Percentiles rank a stretch among this genome's conserved stretches.
phyloP scores from a whole-genome alignment of 345 rosid species.

The Anacardium occidentale region DNA sequence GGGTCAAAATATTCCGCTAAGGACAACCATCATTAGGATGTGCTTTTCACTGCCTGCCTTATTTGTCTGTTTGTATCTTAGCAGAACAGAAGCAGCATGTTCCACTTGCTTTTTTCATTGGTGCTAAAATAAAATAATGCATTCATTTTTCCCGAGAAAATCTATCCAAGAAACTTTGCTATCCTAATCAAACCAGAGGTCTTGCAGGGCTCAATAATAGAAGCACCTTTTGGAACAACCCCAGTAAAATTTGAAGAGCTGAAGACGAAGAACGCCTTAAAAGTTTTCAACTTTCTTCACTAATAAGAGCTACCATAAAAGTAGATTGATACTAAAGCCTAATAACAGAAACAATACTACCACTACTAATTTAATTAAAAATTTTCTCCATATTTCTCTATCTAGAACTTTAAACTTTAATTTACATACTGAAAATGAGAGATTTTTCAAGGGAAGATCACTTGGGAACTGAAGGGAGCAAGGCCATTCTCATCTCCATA shows the following conservation, averaged over 20 bases:
- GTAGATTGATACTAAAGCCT: constrained; percentile 5
- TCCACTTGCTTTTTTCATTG: background rate
- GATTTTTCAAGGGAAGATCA: background rate
- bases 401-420: constrained; percentile 4
- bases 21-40: background rate
- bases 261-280: background rate
- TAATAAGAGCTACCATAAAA: background rate
- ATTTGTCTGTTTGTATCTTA: background rate
- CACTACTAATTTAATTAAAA: background rate
- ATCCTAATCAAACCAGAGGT: too few relatives aligned
- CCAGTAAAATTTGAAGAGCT: too few relatives aligned
- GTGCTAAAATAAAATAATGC: background rate
- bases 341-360: background rate
- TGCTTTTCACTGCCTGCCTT: background rate
- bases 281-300: constrained; percentile 5
- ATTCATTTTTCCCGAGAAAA: constrained; percentile 3
- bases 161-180: background rate
- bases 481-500: constrained; percentile 53
- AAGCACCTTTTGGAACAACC: too few relatives aligned
- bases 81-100: too few relatives aligned
- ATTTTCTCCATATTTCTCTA: constrained; percentile 13
- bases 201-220: too few relatives aligned
- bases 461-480: constrained; percentile 23
- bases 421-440: constrained; percentile 18
- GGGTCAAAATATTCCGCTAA: constrained; percentile 11